Base-by-base conservation (phyloP, 192 early-diverging fungal genomes). In the Coemansia sp. region DNA sequence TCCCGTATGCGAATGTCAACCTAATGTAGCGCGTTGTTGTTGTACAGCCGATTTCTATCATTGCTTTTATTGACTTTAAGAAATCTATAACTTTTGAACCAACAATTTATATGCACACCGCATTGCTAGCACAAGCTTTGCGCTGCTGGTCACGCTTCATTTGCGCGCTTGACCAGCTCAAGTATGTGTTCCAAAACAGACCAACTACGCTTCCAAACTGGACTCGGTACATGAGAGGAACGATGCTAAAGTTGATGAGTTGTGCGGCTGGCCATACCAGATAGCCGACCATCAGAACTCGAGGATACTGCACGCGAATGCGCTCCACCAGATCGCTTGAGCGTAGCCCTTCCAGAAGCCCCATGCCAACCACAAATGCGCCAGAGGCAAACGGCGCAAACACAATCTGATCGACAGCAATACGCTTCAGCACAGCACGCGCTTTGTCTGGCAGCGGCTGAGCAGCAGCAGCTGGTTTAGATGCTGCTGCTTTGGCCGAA, bases 161-260 rank as follows among this genome's bases (percentile, higher is more conserved):
- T 2, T 51, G 66, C 22, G 76, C 85, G 59, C 78, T 89, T 10
- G 78, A 59, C 81, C 85, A 87, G 66, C 90, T 86, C 41, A 91
- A 63, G 57, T 90, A 91, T 2, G 82, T 74, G 62, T 89, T 88
- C 90, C 90, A 91, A n/a, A 87, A 72, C 32, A 91, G 79, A 11
- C 88, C 84, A 32, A 89, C 72, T 8, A 76, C 64, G 65, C 87
- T 87, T 14, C 85, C 85, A 71, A 91, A 88, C 4, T 85, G 90
- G 22, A 91, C 66, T 12, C 88, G 78, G 62, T 85, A 87, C 12
- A 69, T 66, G 17, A 91, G 74, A 3, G 90, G 90, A 49, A 89
- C 78, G 45, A 88, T 78, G 58, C 83, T 84, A 61, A 91, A 90
- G 64, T 91, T 91, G 12, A 91, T 60, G 12, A 86, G 59, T 61